A percentile compares a stretch with the other conserved stretches of the same genome.
These are phyloP conservation scores for Xylaria palmicola DNA, from an alignment of 495 filamentous ascomycete genomes.

Conservation along the genomic window DNA sequence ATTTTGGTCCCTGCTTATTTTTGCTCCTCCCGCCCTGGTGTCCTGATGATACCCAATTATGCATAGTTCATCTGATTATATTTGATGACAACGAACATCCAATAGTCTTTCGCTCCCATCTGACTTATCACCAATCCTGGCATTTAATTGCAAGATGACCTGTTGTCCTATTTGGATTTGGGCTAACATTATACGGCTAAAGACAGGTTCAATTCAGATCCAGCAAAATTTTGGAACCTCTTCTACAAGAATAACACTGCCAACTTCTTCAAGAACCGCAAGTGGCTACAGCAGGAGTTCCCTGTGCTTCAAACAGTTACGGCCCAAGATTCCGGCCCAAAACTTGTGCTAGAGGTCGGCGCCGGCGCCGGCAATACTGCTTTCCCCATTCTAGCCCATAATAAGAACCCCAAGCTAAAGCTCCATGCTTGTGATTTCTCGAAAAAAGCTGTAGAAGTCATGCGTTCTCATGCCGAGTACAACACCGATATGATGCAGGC, in stretches of 20 bases:
- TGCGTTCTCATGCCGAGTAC: conserved; percentile 66
- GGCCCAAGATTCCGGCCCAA: conserved; percentile 56
- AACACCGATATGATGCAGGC: conserved; percentile 68
- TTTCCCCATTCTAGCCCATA: conserved; percentile 80
- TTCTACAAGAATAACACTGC: conserved; percentile 94
- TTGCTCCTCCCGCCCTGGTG: conserved; percentile 17
- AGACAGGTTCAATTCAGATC: conserved; percentile 81
- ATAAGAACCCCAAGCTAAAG: conserved; percentile 73
- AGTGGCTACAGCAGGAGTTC: conserved; percentile 95
- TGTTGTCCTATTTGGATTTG: background rate
- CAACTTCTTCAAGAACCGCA: conserved; percentile 98
- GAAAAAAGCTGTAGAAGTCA: conserved; percentile 84
- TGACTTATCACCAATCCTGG: conserved; percentile 37
- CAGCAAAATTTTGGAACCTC: conserved; percentile 92
- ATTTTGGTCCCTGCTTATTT: conserved; percentile 2
- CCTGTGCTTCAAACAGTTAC: conserved; percentile 74
- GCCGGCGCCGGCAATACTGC: conserved; percentile 96
- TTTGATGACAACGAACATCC: conserved; percentile 52
- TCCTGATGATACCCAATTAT: conserved; percentile 56
- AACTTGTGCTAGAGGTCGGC: conserved; percentile 81
- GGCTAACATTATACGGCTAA: conserved; percentile 33
- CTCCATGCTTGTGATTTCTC: conserved; percentile 94
- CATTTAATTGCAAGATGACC: background rate
- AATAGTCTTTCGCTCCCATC: conserved; percentile 66
- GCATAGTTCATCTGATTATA: conserved; percentile 64